Conservation (phyloP, 495 filamentous ascomycete genomes). For the Clavariopsis aquatica region DNA sequence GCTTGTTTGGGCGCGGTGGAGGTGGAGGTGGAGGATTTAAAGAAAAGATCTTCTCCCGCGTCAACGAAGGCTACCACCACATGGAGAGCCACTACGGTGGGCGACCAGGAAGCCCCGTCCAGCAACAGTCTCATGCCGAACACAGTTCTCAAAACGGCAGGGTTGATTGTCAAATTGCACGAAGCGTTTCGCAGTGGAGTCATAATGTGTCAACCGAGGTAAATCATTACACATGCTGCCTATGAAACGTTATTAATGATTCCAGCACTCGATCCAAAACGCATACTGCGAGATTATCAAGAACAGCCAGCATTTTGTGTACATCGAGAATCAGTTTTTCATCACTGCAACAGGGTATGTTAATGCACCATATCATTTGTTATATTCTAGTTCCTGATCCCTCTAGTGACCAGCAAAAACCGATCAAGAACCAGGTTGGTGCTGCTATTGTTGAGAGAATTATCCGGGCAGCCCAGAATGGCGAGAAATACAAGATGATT, state of each 20-base stretch:
- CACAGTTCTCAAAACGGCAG: constrained; percentile 45
- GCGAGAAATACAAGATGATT: constrained; percentile 79
- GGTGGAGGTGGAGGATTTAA: constrained; percentile 32
- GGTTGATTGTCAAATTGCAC: constrained; percentile 67
- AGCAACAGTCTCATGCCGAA: constrained; percentile 27
- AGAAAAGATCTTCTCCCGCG: constrained; percentile 30
- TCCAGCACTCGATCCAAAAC: constrained; percentile 81
- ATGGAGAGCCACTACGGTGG: constrained; percentile 22
- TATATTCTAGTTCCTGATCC: background rate
- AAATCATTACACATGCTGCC: background rate
- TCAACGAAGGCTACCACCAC: constrained; percentile 35
- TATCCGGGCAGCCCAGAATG: constrained; percentile 68
- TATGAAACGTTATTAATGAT: constrained; percentile 2
- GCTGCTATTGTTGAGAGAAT: constrained; percentile 87
- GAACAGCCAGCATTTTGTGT: constrained; percentile 80
- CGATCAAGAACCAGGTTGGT: constrained; percentile 85
- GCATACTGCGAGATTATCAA: constrained; percentile 83
- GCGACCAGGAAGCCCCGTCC: constrained; percentile 28
- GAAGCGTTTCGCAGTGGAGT: constrained; percentile 74
- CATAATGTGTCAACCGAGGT: constrained; percentile 60
- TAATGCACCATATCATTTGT: background rate
- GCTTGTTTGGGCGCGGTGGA: constrained; percentile 24
- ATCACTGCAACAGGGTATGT: constrained; percentile 75
- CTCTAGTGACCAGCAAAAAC: constrained; percentile 61
- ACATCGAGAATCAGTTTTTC: constrained; percentile 98